Base-by-base conservation (phyloP, 495 filamentous ascomycete genomes). In the Parathielavia hyrcaniae region DNA sequence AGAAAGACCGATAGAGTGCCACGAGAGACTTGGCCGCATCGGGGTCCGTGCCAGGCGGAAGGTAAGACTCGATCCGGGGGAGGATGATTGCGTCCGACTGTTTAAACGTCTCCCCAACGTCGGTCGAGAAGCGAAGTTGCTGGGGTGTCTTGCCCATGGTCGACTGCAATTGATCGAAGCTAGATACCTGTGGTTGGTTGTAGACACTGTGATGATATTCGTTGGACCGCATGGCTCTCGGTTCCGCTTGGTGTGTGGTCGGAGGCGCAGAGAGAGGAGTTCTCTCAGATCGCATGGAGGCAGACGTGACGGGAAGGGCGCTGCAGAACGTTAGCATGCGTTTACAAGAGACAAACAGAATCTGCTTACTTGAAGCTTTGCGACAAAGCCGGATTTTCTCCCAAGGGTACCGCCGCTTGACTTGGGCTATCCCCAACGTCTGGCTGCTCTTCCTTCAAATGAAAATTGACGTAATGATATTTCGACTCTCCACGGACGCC, bases 401-500 rank as follows among this genome's bases (percentile, higher is more conserved):
- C 63, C 14, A 78, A 65, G 8, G 73, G 70, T 9, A 76, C 63
- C 0, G 63, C 61, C 7, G 71, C 69, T 41, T 72, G 75, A 9
- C 59, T 58, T 17, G 66, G 63, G 0, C 62, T 41, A 16, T 76
- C 74, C n/a, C 68, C 67, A 6, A 73, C 55, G 7, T 80, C 78
- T n/a, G 74, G 74, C 58, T 79, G 73, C 49, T 86, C 84, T 34
- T 87, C 83, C 20, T 75, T 79, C 35, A 96, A 77, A 3, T 82
- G 83, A 67, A 96, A 84, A 67, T 92, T 89, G 45, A 93, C 89
- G 67, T 98, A 98, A 67, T 98, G 95, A 70, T 98, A 98, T 70
- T 98, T 98, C 6, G 95, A 97, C 73, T 97, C 91, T 43, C 95
- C 95, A 20, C 93, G 85, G 41, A 97, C 90, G 45, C 93, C 93